Conservation (phyloP, 129 eudicot species). For the sunflower (Helianthus annuus) region HanXRQr2.0-SUNRISE NC_035439.2:111929117-111929616, state of each 20-base stretch:
- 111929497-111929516: constrained; percentile 23
- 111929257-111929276: constrained; percentile 98
- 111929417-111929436: constrained; percentile 90
- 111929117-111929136: constrained; percentile 77
- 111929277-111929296: constrained; percentile 74
- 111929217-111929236: constrained; percentile 75
- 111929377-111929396: constrained; percentile 99
- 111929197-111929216: constrained; percentile 87
- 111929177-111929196: constrained; percentile 65
- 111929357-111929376: constrained; percentile 41
- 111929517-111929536: constrained; percentile 14
- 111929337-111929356: constrained; percentile 13
- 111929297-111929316: not conserved
- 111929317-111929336: constrained; percentile 10
- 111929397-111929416: constrained; percentile 96
- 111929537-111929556: not conserved
- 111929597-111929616: no score
- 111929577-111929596: no score
- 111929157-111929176: constrained; percentile 35
- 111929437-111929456: constrained; percentile 88
- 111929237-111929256: constrained; percentile 99
- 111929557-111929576: no score
- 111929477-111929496: constrained; percentile 69
- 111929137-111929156: constrained; percentile 51
- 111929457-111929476: constrained; percentile 99